These are phyloP conservation scores for Pleurotus tuoliensis DNA, from an alignment of 768 basidiomycete genomes.

Conservation along the genomic window DNA sequence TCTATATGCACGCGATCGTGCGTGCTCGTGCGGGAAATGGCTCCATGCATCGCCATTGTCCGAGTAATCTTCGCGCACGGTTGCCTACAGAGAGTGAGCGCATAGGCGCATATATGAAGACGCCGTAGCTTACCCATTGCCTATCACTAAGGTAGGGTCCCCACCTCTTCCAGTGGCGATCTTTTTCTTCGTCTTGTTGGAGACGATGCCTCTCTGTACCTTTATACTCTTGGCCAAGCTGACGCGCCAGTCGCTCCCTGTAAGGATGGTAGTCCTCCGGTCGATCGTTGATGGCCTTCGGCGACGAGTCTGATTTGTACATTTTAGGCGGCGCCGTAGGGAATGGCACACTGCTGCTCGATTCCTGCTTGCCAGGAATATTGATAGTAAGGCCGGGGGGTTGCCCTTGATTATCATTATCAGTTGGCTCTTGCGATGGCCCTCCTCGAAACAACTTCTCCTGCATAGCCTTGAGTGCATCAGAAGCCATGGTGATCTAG, in stretches of 20 bases:
- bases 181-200: conserved; percentile 73
- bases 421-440: conserved; percentile 16
- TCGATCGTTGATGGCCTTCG: conserved; percentile 20
- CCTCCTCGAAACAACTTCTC: conserved; percentile 64
- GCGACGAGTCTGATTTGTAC: conserved; percentile 35
- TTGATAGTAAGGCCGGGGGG: conserved; percentile 53
- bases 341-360: conserved; percentile 36
- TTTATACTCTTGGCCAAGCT: conserved; percentile 68
- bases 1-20: conserved; percentile 90
- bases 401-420: conserved; percentile 14
- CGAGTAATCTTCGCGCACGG: conserved; percentile 98
- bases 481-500: conserved; percentile 30
- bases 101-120: conserved; percentile 12
- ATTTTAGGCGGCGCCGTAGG: conserved; percentile 33
- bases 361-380: conserved; percentile 53
- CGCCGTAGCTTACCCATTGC: conserved; percentile 74
- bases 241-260: conserved; percentile 61
- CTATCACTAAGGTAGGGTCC: conserved; percentile 96
- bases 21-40: conserved; percentile 92
- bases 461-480: conserved; percentile 61
- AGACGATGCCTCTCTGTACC: conserved; percentile 83
- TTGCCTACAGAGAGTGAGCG: conserved; percentile 56
- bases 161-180: conserved; percentile 97
- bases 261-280: conserved; percentile 31
- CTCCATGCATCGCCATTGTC: conserved; percentile 94